These are phyloP conservation scores for Pisolithus tinctorius DNA, from an alignment of 768 basidiomycete genomes.

Conservation along the genomic window DNA sequence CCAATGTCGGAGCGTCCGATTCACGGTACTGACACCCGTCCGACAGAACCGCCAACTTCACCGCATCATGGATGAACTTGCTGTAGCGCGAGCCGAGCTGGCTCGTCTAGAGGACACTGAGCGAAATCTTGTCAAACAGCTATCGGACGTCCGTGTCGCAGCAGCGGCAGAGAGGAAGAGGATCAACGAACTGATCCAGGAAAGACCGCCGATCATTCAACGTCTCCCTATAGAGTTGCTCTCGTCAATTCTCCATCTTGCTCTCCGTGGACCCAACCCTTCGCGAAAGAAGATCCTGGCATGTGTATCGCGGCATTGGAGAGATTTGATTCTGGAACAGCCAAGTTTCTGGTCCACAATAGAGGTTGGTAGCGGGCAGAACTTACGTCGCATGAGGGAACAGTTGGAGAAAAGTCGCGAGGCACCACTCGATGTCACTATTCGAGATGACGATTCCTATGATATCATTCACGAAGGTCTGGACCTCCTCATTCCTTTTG, in stretches of 20 bases:
- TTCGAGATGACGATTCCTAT: too few species aligned
- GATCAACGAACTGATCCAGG: background rate
- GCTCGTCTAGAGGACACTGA: background rate
- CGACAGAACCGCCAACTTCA: too few species aligned
- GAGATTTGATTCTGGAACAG: background rate
- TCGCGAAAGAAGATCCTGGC: background rate
- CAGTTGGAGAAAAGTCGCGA: background rate
- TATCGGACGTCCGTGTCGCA: background rate
- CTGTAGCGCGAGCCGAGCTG: background rate
- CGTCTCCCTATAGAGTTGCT: background rate
- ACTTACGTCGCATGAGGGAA: too few species aligned
- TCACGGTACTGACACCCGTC: too few species aligned
- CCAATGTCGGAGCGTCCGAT: too few species aligned
- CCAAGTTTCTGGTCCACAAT: background rate
- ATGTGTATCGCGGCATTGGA: background rate
- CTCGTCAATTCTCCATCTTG: background rate
- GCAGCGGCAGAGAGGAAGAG: background rate
- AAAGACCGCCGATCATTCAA: background rate
- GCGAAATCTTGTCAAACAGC: background rate
- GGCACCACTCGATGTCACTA: background rate
- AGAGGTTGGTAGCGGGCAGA: background rate
- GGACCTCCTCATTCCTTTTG: too few species aligned
- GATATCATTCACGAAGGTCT: too few species aligned
- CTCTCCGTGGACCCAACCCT: background rate
- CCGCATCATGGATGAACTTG: background rate